Percentiles rank a stretch among this genome's conserved stretches.
Evolutionary conservation across 371 early-diverging fungal species (phyloP).

Genomic region (Mucor velutinosus): DNA sequence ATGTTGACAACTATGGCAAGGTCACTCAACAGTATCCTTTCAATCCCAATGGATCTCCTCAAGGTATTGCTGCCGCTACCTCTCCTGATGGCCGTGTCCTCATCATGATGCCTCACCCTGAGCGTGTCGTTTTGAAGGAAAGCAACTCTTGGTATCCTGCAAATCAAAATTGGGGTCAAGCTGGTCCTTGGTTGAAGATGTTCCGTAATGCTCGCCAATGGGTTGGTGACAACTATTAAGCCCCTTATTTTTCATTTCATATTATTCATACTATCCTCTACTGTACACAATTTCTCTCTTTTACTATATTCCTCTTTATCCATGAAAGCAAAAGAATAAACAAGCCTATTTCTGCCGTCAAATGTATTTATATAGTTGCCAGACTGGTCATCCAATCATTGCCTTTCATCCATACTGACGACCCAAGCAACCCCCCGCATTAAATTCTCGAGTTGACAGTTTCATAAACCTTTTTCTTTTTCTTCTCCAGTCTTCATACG

Average conservation of each 20-base stretch:
- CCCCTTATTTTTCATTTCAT: neutral
- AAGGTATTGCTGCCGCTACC: conserved; percentile 83
- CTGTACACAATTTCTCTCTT: neutral
- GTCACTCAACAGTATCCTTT: conserved; percentile 83
- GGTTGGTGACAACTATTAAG: conserved; percentile 59
- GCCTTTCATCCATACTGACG: neutral
- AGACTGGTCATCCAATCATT: too few relatives aligned
- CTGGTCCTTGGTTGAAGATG: conserved; percentile 86
- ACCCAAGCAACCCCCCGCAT: conserved; percentile 3
- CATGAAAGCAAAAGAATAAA: neutral
- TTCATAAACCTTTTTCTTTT: neutral
- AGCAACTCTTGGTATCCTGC: conserved; percentile 88
- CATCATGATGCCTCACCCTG: conserved; percentile 98
- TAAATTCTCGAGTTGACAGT: neutral
- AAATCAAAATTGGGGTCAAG: conserved; percentile 67
- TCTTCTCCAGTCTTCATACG: neutral
- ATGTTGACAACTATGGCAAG: conserved; percentile 84
- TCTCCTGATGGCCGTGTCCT: conserved; percentile 88
- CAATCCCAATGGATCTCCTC: conserved; percentile 95
- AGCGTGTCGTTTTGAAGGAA: conserved; percentile 83
- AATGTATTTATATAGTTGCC: too few relatives aligned
- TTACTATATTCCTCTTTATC: neutral
- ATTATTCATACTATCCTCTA: neutral
- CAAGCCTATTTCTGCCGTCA: too few relatives aligned
- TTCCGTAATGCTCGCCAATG: conserved; percentile 84